Evolutionary conservation across 1,284 basidiomycete species (phyloP).

Genomic region (Puccinia novopanici): DNA sequence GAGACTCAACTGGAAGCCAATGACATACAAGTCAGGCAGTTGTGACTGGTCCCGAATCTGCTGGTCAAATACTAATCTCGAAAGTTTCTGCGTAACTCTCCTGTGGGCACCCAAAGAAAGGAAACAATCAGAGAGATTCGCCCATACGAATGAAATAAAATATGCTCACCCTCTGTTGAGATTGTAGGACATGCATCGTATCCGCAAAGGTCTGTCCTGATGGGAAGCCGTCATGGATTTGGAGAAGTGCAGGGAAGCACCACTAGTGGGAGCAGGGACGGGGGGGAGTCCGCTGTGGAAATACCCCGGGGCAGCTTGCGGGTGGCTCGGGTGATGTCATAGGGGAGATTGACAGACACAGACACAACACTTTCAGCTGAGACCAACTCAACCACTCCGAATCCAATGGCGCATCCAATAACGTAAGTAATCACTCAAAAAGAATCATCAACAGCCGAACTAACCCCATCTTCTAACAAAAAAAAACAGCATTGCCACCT

Average conservation of each 20-base stretch:
- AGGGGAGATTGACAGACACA: not conserved
- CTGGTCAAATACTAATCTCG: slow-evolving; percentile 39
- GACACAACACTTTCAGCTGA: not conserved
- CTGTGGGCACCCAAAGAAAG: not conserved
- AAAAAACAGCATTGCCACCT: slow-evolving; percentile 35
- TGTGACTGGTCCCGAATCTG: not conserved
- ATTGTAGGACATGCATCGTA: slow-evolving; percentile 49
- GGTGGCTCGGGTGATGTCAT: not conserved
- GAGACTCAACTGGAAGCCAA: slow-evolving; percentile 41
- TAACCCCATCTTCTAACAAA: not conserved
- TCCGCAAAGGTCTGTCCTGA: slow-evolving; percentile 6
- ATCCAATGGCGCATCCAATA: slow-evolving; percentile 40
- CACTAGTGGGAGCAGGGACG: too few relatives aligned
- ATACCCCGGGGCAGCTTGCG: not conserved
- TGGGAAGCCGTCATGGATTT: not conserved
- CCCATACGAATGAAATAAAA: not conserved
- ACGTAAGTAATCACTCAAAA: not conserved
- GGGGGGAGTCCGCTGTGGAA: too few relatives aligned
- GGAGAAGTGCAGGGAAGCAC: too few relatives aligned
- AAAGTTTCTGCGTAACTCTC: slow-evolving; percentile 22
- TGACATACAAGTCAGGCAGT: slow-evolving; percentile 45
- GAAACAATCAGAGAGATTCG: not conserved
- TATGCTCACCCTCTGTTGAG: slow-evolving; percentile 37
- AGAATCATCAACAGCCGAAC: not conserved
- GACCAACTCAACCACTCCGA: not conserved